These are phyloP conservation scores for Floccularia luteovirens DNA, from an alignment of 768 basidiomycete genomes.

Conservation along the genomic window DNA sequence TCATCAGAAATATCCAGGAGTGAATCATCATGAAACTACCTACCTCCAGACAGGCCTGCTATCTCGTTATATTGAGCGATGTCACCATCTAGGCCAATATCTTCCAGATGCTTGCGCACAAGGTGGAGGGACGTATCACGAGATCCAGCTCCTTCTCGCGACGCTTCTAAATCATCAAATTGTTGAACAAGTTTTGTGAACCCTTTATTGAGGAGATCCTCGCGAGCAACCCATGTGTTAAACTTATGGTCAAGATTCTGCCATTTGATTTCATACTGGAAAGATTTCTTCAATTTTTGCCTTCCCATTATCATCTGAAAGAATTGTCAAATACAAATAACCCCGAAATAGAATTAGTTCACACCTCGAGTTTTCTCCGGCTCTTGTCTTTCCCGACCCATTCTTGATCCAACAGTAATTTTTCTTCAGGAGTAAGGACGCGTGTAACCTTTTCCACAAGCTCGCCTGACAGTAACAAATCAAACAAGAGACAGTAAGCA, in stretches of 20 bases:
- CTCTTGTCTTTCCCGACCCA: constrained; percentile 91
- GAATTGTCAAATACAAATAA: constrained; percentile 1
- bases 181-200: constrained; percentile 87
- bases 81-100: constrained; percentile 94
- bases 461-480: constrained; percentile 47
- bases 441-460: constrained; percentile 88
- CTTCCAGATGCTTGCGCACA: constrained; percentile 89
- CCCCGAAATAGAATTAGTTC: not conserved
- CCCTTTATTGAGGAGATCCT: constrained; percentile 78
- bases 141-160: constrained; percentile 88
- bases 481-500: constrained; percentile 2
- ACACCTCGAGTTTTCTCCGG: constrained; percentile 84
- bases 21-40: constrained; percentile 11
- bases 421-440: constrained; percentile 83
- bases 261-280: constrained; percentile 93
- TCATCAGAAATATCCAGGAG: constrained; percentile 4
- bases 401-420: constrained; percentile 67
- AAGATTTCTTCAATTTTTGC: constrained; percentile 93
- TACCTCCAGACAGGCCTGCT: constrained; percentile 86
- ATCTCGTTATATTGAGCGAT: constrained; percentile 99
- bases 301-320: constrained; percentile 80
- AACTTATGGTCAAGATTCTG: constrained; percentile 73
- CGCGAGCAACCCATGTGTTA: constrained; percentile 91
- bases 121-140: constrained; percentile 77
- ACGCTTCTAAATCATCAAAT: constrained; percentile 95